Evolutionary conservation across 2,329 filamentous ascomycete species (phyloP).

Genomic region (Colletotrichum orchidophilum): DNA sequence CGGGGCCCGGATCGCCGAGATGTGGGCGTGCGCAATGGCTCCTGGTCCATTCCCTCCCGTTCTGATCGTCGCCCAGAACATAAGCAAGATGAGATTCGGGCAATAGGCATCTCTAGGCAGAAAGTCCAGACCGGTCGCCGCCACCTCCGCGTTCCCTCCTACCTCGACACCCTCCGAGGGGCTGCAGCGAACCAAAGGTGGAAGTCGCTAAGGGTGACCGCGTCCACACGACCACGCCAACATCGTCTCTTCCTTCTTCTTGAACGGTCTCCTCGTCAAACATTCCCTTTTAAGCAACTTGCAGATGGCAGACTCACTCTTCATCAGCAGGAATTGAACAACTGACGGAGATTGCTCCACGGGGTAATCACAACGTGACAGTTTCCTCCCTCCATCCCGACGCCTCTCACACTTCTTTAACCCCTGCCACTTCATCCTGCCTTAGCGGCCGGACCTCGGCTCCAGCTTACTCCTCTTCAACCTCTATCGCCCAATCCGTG

Average conservation of each 20-base stretch:
- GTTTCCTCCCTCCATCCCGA: slow-evolving; percentile 17
- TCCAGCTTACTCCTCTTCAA: background rate
- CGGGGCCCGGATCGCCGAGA: slow-evolving; percentile 27
- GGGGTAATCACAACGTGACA: slow-evolving; percentile 16
- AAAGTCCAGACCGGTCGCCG: slow-evolving; percentile 13
- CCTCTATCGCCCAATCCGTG: background rate
- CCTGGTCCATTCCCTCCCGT: background rate
- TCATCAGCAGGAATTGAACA: background rate
- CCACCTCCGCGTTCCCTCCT: slow-evolving; percentile 6
- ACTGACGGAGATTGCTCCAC: background rate
- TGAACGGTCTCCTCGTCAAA: background rate
- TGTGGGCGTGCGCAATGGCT: background rate
- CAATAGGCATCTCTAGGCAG: background rate
- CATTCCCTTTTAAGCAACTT: slow-evolving; percentile 6
- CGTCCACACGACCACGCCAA: background rate
- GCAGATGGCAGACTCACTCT: background rate
- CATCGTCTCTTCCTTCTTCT: slow-evolving; percentile 6
- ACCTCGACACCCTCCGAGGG: slow-evolving; percentile 1
- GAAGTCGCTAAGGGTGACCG: background rate
- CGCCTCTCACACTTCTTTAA: background rate
- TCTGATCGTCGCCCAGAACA: background rate
- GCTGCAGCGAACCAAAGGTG: background rate
- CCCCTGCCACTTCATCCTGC: background rate
- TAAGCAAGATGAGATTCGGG: background rate
- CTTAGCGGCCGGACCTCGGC: slow-evolving; percentile 9